These are phyloP conservation scores for Pseudozyma tsukubaensis DNA, from an alignment of 1,284 basidiomycete species.

Conservation along the genomic window DNA sequence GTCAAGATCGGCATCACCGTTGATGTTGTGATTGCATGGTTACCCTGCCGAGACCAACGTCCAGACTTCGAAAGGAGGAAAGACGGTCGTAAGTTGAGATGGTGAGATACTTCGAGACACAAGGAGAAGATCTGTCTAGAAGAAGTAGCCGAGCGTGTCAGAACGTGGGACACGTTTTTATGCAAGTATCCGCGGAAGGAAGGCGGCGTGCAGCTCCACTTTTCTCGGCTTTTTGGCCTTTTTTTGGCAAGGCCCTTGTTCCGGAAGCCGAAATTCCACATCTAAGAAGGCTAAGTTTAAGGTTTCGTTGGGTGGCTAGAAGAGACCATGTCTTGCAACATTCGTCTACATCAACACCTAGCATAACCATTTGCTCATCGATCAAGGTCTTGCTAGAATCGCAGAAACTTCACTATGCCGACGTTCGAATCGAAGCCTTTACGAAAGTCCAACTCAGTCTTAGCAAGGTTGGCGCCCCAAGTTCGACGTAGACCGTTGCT, in stretches of 20 bases:
- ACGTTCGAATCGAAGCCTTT: slow-evolving; percentile 52
- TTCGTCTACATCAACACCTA: no score
- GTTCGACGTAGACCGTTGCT: slow-evolving; percentile 71
- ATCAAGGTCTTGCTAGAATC: no score
- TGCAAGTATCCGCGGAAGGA: not conserved
- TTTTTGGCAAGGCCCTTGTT: no score
- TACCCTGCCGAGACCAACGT: not conserved
- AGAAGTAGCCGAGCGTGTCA: not conserved
- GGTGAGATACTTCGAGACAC: no score
- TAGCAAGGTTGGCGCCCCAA: slow-evolving; percentile 37
- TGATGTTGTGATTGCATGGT: slow-evolving; percentile 8
- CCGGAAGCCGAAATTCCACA: no score
- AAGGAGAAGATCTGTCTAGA: not conserved
- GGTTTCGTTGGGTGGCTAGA: no score
- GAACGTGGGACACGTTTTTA: slow-evolving; percentile 18
- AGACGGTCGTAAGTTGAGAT: not conserved
- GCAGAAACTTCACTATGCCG: slow-evolving; percentile 26
- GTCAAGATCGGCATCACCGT: slow-evolving; percentile 52
- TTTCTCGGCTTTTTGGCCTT: no score
- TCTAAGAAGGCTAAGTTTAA: no score
- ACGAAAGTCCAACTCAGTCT: slow-evolving; percentile 29
- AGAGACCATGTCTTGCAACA: no score
- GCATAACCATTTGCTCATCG: no score
- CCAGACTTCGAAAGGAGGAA: not conserved
- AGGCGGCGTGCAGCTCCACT: no score